These are phyloP conservation scores for Rhizoclosmatium globosum DNA, from an alignment of 192 early-diverging fungal genomes.

Conservation along the genomic window DNA sequence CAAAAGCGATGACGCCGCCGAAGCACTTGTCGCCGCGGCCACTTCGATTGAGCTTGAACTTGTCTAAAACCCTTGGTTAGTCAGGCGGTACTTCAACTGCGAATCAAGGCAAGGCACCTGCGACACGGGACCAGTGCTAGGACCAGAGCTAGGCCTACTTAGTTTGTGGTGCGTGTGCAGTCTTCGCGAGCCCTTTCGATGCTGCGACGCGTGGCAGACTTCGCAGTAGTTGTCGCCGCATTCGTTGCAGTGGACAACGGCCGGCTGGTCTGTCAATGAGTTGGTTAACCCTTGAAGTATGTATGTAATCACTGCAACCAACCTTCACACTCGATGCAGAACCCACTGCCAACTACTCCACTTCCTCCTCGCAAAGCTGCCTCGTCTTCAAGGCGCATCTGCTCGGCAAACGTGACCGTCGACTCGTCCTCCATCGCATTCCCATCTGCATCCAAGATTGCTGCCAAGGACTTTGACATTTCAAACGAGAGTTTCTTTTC, in stretches of 20 bases:
- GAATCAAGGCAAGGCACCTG: neutral
- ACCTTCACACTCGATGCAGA: conserved; percentile 87
- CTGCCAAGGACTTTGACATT: conserved; percentile 2
- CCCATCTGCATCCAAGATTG: conserved; percentile 24
- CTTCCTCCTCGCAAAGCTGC: neutral
- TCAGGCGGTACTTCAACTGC: neutral
- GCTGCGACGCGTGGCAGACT: conserved; percentile 77
- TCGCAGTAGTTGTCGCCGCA: conserved; percentile 89
- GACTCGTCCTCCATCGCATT: neutral
- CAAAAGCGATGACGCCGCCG: neutral
- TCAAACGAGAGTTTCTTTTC: no score
- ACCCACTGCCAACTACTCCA: conserved; percentile 68
- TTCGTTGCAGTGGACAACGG: conserved; percentile 77
- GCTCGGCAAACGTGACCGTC: neutral
- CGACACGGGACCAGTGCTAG: neutral
- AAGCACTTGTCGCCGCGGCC: no score
- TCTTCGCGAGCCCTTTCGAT: conserved; percentile 54
- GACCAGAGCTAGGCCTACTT: neutral
- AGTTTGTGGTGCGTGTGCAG: neutral
- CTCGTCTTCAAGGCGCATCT: neutral
- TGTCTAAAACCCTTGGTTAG: neutral
- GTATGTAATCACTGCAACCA: neutral
- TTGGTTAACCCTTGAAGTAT: conserved; percentile 3
- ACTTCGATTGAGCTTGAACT: no score
- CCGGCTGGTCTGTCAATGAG: conserved; percentile 55